Percentiles rank a stretch among this genome's conserved stretches.
These are phyloP conservation scores for Trichoderma citrinoviride DNA, from an alignment of 2,329 filamentous ascomycete genomes.

Conservation along the genomic window DNA sequence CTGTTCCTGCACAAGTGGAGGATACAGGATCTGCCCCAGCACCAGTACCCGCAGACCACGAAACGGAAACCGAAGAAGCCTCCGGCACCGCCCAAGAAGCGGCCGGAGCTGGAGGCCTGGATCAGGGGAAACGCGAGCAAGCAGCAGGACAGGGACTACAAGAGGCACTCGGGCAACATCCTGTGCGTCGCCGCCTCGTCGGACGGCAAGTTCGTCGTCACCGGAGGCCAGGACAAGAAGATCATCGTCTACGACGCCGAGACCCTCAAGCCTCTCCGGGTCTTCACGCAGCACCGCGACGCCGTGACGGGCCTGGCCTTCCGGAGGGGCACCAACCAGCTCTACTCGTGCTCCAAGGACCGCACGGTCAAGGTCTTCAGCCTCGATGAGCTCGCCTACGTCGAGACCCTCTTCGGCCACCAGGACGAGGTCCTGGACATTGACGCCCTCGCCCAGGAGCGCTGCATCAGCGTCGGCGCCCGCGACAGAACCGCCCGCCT, in stretches of 20 bases:
- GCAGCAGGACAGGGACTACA: conserved; percentile 61
- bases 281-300: conserved; percentile 90
- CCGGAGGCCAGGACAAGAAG: conserved; percentile 79
- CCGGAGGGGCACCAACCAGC: conserved; percentile 80
- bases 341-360: conserved; percentile 89
- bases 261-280: conserved; percentile 72
- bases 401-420: conserved; percentile 95
- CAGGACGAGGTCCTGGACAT: conserved; percentile 87
- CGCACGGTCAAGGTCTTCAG: conserved; percentile 96
- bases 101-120: conserved; percentile 62
- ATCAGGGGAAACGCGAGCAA: conserved; percentile 61
- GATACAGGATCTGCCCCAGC: conserved; percentile 62
- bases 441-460: conserved; percentile 77
- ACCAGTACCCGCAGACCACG: conserved; percentile 60
- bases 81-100: conserved; percentile 56
- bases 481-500: conserved; percentile 86
- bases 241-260: conserved; percentile 86
- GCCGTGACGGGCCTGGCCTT: conserved; percentile 83
- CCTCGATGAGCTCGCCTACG: conserved; percentile 85
- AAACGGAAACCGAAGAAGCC: conserved; percentile 58
- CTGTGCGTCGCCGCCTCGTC: conserved; percentile 81
- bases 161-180: conserved; percentile 78
- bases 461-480: conserved; percentile 86
- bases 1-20: conserved; percentile 85
- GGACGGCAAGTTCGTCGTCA: conserved; percentile 87